Evolutionary conservation across 257 asterid species (phyloP), one percentile per base, ranked within the genome.

Genomic region (Osmanthus fragrans): DNA sequence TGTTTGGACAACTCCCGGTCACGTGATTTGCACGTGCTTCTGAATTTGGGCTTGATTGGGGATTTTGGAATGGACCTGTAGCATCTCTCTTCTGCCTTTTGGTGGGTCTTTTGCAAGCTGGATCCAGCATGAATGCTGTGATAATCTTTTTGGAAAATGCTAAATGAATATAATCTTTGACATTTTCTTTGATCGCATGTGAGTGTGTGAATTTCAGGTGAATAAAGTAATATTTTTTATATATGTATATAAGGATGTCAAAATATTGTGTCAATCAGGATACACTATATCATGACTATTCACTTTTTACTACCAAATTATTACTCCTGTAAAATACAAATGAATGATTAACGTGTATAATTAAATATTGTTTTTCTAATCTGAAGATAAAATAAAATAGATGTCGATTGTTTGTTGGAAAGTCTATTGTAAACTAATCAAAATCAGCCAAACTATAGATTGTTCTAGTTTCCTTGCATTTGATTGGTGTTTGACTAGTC

Each of bases 11-110:
- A 74, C 58, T 69, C 88, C 36, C 19, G 34, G 36, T 76, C 89
- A 79, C 87, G 87, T 79, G 87, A 78, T 72, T 4, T 6, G 79
- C 84, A 77, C 83, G 86, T 80, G 87, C 70, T 76, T 25, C 72
- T 32, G 51, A 1, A 29, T 68, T 29, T 19, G 73, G 21, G 12
- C 67, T 4, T 5, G 29, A 6, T 71, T 34, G 67, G n/a, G 36
- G 13, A 65, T 51, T 65, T 71, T 37, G 66, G 25, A 29, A 51
- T 69, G 64, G 80, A 76, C 10, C 76, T n/a, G n/a, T n/a, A n/a
- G n/a, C n/a, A n/a, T n/a, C n/a, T n/a, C n/a, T 70, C 23, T 16
- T 36, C 13, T 66, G 49, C 74, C 72, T 72, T 67, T 78, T 67
- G 69, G 70, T 76, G 76, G 70, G 56, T n/a, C 63, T 66, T 70